A percentile compares a stretch with the other conserved stretches of the same genome.
Evolutionary conservation across 1,139 yeast species (phyloP).

Genomic region (Candida smagusa): DNA sequence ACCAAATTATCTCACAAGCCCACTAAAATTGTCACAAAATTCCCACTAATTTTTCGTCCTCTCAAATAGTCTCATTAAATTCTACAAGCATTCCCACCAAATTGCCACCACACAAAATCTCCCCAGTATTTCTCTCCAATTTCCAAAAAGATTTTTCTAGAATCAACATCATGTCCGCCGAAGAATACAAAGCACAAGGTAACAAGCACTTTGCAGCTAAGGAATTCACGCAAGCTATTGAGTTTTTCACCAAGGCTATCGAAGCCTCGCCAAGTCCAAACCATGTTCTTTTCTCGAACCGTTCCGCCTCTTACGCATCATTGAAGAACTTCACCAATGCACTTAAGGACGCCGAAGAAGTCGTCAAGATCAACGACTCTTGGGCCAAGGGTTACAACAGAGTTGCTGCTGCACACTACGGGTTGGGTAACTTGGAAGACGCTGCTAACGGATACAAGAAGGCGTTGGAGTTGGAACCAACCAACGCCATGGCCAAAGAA

Average conservation of each 20-base stretch:
- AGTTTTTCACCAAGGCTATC: conserved; percentile 79
- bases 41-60: conserved; percentile 4
- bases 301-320: conserved; percentile 92
- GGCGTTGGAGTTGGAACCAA: conserved; percentile 79
- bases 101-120: not conserved
- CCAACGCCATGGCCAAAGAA: conserved; percentile 81
- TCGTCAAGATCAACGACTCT: conserved; percentile 70
- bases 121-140: not conserved
- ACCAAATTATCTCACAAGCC: no score
- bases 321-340: conserved; percentile 72
- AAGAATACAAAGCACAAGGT: conserved; percentile 78
- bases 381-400: conserved; percentile 97
- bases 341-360: conserved; percentile 76
- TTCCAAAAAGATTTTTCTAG: not conserved
- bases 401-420: conserved; percentile 89
- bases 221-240: conserved; percentile 78
- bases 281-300: conserved; percentile 87
- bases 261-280: conserved; percentile 78
- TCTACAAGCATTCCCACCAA: not conserved
- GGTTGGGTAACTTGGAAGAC: conserved; percentile 72
- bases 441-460: conserved; percentile 70
- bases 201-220: conserved; percentile 89
- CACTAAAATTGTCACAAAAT: no score
- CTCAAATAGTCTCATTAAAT: conserved; percentile 1
- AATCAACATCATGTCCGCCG: conserved; percentile 45